A percentile compares a stretch with the other conserved stretches of the same genome.
phyloP scores from a whole-genome alignment of 371 early-diverging fungal genomes.

The Mucor velutinosus region DNA sequence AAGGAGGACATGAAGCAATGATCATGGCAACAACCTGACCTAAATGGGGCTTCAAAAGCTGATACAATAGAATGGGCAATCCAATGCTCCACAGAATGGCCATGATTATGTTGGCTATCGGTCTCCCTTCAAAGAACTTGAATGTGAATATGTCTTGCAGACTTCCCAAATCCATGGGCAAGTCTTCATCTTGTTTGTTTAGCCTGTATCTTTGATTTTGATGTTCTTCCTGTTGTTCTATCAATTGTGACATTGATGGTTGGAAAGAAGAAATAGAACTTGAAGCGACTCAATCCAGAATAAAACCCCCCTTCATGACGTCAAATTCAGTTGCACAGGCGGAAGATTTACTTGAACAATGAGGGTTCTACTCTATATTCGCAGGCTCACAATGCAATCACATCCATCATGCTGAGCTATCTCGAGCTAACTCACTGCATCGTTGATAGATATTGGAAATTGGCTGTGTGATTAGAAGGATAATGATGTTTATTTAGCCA shows the following conservation, averaged over 20 bases:
- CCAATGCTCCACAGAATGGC: conserved; percentile 37
- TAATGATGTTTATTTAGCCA: too few relatives aligned
- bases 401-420: neutral
- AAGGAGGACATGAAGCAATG: conserved; percentile 30
- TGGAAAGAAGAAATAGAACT: neutral
- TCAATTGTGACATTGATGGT: neutral
- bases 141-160: conserved; percentile 31
- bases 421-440: neutral
- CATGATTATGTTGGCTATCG: conserved; percentile 29
- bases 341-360: neutral
- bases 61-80: conserved; percentile 26
- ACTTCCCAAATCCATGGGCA: conserved; percentile 29
- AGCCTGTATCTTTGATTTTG: neutral
- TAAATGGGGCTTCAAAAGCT: conserved; percentile 21
- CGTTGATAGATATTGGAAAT: neutral
- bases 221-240: neutral
- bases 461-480: neutral
- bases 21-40: conserved; percentile 35
- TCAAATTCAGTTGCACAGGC: neutral
- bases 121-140: conserved; percentile 26
- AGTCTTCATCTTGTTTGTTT: conserved; percentile 15
- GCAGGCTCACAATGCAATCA: neutral
- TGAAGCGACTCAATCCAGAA: neutral
- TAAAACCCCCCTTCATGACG: neutral
- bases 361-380: too few relatives aligned